A percentile compares a stretch with the other conserved stretches of the same genome.
These are phyloP conservation scores for Trypanosoma brucei DNA, from an alignment of 208 protist species.

Conservation along the genomic window DNA sequence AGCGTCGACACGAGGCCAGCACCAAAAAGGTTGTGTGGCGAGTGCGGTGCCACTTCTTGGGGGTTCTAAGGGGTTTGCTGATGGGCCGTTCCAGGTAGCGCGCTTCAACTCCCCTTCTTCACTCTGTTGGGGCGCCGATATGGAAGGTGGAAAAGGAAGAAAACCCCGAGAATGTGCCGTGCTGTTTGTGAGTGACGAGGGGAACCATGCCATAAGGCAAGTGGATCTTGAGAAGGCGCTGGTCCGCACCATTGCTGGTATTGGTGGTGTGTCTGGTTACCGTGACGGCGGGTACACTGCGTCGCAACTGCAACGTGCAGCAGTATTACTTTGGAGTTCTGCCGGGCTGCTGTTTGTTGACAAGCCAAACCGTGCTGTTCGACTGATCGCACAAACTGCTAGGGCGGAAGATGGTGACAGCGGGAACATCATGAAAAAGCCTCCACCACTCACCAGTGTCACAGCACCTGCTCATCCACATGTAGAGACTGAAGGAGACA, in stretches of 20 bases:
- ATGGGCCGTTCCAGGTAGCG: constrained; percentile 62
- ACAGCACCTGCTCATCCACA: constrained; percentile 3
- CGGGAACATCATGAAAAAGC: background rate
- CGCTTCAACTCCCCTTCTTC: constrained; percentile 53
- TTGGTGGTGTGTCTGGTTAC: constrained; percentile 69
- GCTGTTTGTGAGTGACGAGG: constrained; percentile 77
- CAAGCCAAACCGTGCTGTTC: constrained; percentile 50
- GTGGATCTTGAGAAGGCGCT: constrained; percentile 53
- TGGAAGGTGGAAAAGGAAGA: background rate
- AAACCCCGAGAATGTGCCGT: constrained; percentile 19
- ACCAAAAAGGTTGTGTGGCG: background rate
- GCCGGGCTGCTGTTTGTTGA: constrained; percentile 66
- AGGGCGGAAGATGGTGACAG: background rate
- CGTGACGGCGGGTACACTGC: constrained; percentile 57
- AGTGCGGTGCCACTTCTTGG: constrained; percentile 35
- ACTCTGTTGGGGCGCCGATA: constrained; percentile 70
- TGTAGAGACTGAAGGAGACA: too few species aligned
- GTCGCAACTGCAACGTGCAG: constrained; percentile 42
- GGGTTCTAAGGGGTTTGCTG: constrained; percentile 47
- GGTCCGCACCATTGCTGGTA: constrained; percentile 68
- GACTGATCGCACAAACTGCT: constrained; percentile 47
- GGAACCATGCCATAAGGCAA: constrained; percentile 70
- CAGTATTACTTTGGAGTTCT: constrained; percentile 52
- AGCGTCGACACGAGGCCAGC: background rate
- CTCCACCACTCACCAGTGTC: background rate